Evolutionary conservation across 2,329 filamentous ascomycete genomes (phyloP).

Genomic region (Cercospora sesami): DNA sequence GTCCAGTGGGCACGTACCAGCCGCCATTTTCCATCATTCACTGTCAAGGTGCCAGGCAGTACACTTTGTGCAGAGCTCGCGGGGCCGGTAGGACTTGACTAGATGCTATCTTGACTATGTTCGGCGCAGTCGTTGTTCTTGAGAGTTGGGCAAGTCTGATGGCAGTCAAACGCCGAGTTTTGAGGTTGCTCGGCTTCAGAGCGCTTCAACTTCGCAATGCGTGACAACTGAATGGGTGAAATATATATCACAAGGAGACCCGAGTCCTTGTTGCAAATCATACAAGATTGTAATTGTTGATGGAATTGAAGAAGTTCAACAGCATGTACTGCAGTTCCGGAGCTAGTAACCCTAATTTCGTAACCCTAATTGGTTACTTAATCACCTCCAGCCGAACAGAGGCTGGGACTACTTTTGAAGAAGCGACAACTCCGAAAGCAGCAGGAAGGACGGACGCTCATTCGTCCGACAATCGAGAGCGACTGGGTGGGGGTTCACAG

Average conservation of each 20-base stretch:
- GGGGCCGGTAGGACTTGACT: not conserved
- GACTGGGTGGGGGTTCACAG: not conserved
- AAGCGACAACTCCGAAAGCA: not conserved
- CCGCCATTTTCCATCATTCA: slow-evolving; percentile 34
- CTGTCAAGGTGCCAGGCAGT: not conserved
- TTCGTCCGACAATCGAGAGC: not conserved
- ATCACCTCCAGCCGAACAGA: not conserved
- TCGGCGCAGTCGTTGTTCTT: not conserved
- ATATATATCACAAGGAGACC: not conserved
- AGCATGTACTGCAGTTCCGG: not conserved
- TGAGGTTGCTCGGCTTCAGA: not conserved
- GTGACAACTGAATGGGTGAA: not conserved
- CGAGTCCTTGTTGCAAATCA: not conserved
- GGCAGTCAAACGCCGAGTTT: not conserved
- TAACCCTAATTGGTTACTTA: too few relatives aligned
- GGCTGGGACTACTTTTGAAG: not conserved
- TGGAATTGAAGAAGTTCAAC: not conserved
- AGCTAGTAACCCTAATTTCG: slow-evolving; percentile 41
- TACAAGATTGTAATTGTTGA: not conserved
- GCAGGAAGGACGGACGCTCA: slow-evolving; percentile 27
- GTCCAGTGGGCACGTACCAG: slow-evolving; percentile 56
- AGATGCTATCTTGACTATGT: not conserved
- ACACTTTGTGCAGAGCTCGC: not conserved
- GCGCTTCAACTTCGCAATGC: not conserved
- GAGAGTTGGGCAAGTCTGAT: not conserved